Evolutionary conservation across 495 filamentous ascomycete genomes (phyloP), one percentile per base, ranked within the genome.

Genomic region (Lepraria neglecta): DNA sequence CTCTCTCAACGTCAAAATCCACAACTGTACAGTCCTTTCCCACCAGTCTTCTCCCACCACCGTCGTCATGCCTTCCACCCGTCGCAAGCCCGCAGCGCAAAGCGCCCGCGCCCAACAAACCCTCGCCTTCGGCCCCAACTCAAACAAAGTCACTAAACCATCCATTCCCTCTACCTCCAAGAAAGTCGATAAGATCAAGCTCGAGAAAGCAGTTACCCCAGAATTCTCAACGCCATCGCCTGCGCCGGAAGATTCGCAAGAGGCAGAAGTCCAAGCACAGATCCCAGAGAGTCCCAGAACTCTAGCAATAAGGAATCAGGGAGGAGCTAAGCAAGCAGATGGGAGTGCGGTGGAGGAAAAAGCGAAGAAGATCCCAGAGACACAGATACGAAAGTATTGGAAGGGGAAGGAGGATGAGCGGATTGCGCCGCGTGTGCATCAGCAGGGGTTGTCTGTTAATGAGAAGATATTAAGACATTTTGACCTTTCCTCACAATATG

Each of bases 391-490:
- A 64, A 69, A 69, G 65, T 95, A 94, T 71, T 96, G 91, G 91
- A 72, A 71, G 45, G 65, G 62, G 27, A 82, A 90, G 65, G 87
- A 95, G 71, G 66, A 73, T 19, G 75, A 78, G 71, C 74, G 88
- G 63, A 74, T 70, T 58, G 76, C 82, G 55, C 78, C 81, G 27
- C 66, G 80, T 59, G 84, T 92, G 48, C 94, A 97, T 70, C 88
- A 91, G 74, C 69, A 82, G 63, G 87, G 76, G 4, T 69, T 98
- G 56, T 76, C 77, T 5, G 65, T 89, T 11, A 78, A 87, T 46
- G 94, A 97, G 80, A 95, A 95, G 77, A 85, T 98, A 31, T 74
- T 96, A 64, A 75, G 92, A 64, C 87, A 95, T 67, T 98, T 90
- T 73, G 94, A 98, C 71, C 82, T 95, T 45, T 89, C 83, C 55